Conservation (phyloP, 805 yeast species). For the Candida yuanshanica region DNA sequence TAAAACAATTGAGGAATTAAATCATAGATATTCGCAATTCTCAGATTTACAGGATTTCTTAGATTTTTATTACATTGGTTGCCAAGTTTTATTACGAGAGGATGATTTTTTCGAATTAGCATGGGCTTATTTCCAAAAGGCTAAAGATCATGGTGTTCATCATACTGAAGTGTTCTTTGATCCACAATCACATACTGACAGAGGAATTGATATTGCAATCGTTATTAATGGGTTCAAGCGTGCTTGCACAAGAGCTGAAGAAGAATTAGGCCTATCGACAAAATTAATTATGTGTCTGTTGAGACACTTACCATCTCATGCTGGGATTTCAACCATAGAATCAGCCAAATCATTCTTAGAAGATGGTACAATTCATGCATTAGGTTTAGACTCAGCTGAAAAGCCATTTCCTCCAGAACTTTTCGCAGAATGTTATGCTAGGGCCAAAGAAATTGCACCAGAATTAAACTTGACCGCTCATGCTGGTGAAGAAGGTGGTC, state of each 20-base stretch:
- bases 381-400: constrained; percentile 82
- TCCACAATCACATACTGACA: constrained; percentile 76
- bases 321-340: constrained; percentile 53
- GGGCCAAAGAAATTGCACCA: constrained; percentile 43
- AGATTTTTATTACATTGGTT: constrained; percentile 75
- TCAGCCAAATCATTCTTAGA: constrained; percentile 45
- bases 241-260: constrained; percentile 60
- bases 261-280: constrained; percentile 56
- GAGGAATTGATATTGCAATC: constrained; percentile 53
- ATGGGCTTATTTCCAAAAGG: constrained; percentile 62
- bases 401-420: constrained; percentile 70
- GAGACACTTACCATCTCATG: constrained; percentile 63
- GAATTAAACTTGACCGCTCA: constrained; percentile 70
- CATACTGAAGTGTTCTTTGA: constrained; percentile 81
- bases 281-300: constrained; percentile 78
- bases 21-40: constrained; percentile 55
- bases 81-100: constrained; percentile 64
- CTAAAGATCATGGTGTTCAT: constrained; percentile 49
- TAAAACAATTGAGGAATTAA: constrained; percentile 47
- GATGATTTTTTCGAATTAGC: constrained; percentile 74
- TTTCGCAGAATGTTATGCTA: constrained; percentile 56
- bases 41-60: constrained; percentile 71
- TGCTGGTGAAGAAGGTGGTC: constrained; percentile 87
- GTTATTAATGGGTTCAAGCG: constrained; percentile 62
- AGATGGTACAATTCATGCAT: constrained; percentile 60